Base-by-base conservation (phyloP, 148 eudicot genomes). In the Linanthus parryae region DNA sequence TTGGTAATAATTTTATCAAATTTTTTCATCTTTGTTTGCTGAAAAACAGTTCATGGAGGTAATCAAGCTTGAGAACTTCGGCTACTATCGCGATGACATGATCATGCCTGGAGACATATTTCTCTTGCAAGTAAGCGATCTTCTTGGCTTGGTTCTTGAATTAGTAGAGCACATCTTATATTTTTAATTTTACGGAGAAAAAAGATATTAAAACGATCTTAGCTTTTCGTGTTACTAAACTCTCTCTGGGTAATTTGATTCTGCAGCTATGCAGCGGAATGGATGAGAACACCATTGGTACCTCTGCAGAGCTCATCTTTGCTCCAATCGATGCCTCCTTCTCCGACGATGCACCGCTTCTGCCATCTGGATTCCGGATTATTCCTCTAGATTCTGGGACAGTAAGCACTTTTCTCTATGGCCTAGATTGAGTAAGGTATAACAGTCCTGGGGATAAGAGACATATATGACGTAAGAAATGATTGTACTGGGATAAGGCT, bases 321-420 rank as follows among this genome's bases (percentile, higher is more conserved):
- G 97, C 97, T 54, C 97, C 97, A 17, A 89, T 89, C 5, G 97
- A 89, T 24, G 90, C 95, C 25, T 82, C 95, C 26, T 89, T 89
- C 70, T 75, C 95, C 15, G 97, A 89, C 48, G 87, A 89, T 45
- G 95, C 97, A 31, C 95, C 97, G 13, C 91, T 89, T 37, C 75
- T 89, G 20, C 87, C 97, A n/a, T 89, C 95, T 52, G 97, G 97
- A 38, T 89, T 89, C 62, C 88, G 95, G 44, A 79, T 89, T 35
- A 80, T 89, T 57, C 91, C 97, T 24, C 67, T 89, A 28, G 84
- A 82, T 64, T 73, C 85, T 17, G 58, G 64, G 44, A 68, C 48
- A 66, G 92, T 84, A 38, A 58, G 55, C 49, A 7, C 35, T 17
- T 21, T 19, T n/a, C n/a, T n/a, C n/a, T n/a, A n/a, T n/a, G n/a